Evolutionary conservation across 345 rosid species (phyloP).

Genomic region (Aquilaria malaccensis): DNA sequence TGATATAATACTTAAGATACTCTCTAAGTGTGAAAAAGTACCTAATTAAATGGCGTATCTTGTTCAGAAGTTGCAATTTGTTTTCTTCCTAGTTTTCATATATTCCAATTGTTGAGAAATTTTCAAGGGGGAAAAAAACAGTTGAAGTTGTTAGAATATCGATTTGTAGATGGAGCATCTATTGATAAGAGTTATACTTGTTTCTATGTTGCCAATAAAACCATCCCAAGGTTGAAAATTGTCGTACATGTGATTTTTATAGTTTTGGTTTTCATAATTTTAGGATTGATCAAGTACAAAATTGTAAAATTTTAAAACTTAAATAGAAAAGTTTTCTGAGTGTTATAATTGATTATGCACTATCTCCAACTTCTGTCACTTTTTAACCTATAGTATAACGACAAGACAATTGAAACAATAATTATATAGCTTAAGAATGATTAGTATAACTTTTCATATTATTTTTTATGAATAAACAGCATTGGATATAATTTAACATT

Average conservation of each 20-base stretch:
- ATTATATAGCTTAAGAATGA: too few species aligned
- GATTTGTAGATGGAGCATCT: conserved; percentile 40
- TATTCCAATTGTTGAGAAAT: conserved; percentile 6
- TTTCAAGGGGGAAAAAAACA: conserved; percentile 54
- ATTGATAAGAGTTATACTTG: conserved; percentile 30
- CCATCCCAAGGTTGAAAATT: conserved; percentile 72
- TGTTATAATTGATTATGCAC: too few species aligned
- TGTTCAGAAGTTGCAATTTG: conserved; percentile 9
- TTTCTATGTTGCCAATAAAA: conserved; percentile 36
- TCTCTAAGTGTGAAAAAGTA: conserved; percentile 86
- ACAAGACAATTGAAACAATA: too few species aligned
- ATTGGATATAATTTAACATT: too few species aligned
- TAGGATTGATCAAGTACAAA: too few species aligned
- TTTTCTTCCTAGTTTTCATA: conserved; percentile 7
- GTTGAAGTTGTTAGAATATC: conserved; percentile 87
- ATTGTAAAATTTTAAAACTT: too few species aligned
- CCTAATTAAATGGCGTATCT: conserved; percentile 10
- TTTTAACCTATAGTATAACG: too few species aligned
- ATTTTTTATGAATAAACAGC: too few species aligned
- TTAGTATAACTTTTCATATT: too few species aligned
- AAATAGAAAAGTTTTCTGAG: too few species aligned
- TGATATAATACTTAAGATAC: conserved; percentile 56
- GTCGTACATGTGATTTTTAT: conserved; percentile 61
- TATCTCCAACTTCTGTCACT: too few species aligned
- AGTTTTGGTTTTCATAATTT: too few species aligned